A percentile compares a stretch with the other conserved stretches of the same genome.
Conservation (phyloP, 768 basidiomycete genomes). For the Albatrellus ellisii region DNA sequence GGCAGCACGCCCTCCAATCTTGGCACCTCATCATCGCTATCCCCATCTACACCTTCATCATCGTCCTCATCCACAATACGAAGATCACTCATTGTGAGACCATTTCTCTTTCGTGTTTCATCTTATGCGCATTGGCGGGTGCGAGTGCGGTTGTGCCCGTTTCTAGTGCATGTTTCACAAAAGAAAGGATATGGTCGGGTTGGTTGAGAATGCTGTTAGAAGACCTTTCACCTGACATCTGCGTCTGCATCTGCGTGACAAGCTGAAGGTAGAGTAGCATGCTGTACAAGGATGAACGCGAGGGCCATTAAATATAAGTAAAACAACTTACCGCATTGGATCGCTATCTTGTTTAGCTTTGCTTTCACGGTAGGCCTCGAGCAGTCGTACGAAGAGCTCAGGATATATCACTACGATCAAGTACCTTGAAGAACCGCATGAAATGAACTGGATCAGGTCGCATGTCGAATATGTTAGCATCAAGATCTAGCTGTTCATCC, state of each 20-base stretch:
- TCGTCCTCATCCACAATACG: conserved; percentile 26
- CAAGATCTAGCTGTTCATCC: conserved; percentile 30
- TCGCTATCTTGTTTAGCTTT: conserved; percentile 27
- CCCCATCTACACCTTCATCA: conserved; percentile 22
- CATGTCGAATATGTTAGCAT: conserved; percentile 46
- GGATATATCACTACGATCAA: conserved; percentile 62
- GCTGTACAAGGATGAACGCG: conserved; percentile 23
- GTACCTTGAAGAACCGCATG: conserved; percentile 45
- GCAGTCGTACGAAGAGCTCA: conserved; percentile 56
- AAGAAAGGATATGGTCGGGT: conserved; percentile 66
- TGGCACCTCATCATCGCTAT: conserved; percentile 40
- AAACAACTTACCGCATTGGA: conserved; percentile 33
- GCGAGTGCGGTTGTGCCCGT: conserved; percentile 8
- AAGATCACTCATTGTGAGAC: conserved; percentile 23
- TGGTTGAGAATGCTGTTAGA: conserved; percentile 46
- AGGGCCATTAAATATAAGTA: no score
- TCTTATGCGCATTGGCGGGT: no score
- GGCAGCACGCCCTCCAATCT: conserved; percentile 23
- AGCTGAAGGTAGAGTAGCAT: conserved; percentile 68
- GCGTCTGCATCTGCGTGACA: conserved; percentile 68
- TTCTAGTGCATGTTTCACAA: conserved; percentile 69
- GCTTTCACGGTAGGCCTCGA: conserved; percentile 52
- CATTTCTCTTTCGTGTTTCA: no score
- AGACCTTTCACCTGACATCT: conserved; percentile 37
- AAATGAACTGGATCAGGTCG: conserved; percentile 70